Percentiles rank a stretch among this genome's conserved stretches.
These are phyloP conservation scores for Diutina scorzettiae DNA, from an alignment of 1,139 yeast genomes.

Conservation along the genomic window DNA sequence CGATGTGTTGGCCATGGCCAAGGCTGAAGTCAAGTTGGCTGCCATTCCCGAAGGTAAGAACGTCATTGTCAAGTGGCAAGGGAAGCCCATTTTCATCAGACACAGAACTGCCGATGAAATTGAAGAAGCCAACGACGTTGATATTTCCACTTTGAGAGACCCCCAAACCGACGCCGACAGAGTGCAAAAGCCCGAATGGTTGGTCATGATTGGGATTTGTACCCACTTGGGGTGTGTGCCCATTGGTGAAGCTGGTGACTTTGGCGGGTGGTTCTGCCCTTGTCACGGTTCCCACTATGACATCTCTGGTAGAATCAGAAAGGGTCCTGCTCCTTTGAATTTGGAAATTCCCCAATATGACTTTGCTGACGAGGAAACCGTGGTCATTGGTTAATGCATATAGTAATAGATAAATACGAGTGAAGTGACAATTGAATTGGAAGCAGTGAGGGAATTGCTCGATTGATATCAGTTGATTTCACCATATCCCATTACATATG, in stretches of 20 bases:
- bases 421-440: too few relatives aligned
- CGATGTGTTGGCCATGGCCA: constrained; percentile 98
- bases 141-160: constrained; percentile 71
- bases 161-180: constrained; percentile 91
- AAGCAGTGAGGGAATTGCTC: too few relatives aligned
- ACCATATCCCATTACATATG: too few relatives aligned
- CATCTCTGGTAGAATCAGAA: constrained; percentile 99
- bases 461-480: too few relatives aligned
- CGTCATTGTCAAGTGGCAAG: constrained; percentile 98
- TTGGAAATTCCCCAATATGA: constrained; percentile 92
- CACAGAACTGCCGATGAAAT: constrained; percentile 94
- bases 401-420: too few relatives aligned
- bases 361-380: constrained; percentile 66
- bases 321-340: constrained; percentile 99
- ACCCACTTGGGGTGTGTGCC: constrained; percentile 99
- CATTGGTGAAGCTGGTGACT: constrained; percentile 99
- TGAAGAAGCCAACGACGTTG: constrained; percentile 82
- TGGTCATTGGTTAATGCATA: constrained; percentile 47
- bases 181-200: constrained; percentile 96
- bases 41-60: constrained; percentile 97
- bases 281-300: constrained; percentile 99
- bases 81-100: constrained; percentile 98
- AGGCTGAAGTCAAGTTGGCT: constrained; percentile 91
- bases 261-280: constrained; percentile 99
- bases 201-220: constrained; percentile 98